phyloP scores from a whole-genome alignment of 495 filamentous ascomycete species.

The Xylaria cubensis region DNA sequence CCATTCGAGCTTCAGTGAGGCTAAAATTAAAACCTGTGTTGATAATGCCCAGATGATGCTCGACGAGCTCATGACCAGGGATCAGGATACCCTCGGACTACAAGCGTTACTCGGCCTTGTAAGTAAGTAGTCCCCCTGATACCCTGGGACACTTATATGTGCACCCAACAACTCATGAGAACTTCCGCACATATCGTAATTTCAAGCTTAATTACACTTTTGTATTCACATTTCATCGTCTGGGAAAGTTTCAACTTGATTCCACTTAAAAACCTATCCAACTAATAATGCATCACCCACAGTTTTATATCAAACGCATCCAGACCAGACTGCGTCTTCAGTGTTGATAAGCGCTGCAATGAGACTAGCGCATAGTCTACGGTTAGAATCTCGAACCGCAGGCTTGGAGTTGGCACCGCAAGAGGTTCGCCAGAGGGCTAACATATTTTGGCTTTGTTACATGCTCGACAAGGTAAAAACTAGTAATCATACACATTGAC shows the following conservation, averaged over 20 bases:
- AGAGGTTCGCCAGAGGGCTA: constrained; percentile 35
- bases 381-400: constrained; percentile 33
- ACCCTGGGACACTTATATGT: neutral
- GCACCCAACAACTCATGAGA: neutral
- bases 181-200: neutral
- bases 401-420: constrained; percentile 32
- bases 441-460: constrained; percentile 45
- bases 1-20: constrained; percentile 31
- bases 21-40: constrained; percentile 35
- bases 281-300: neutral
- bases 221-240: neutral
- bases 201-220: neutral
- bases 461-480: constrained; percentile 37
- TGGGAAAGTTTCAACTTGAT: neutral
- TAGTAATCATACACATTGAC: too few species aligned
- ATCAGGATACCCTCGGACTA: constrained; percentile 41
- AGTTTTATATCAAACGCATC: constrained; percentile 38
- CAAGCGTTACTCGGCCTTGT: constrained; percentile 43
- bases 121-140: constrained; percentile 27
- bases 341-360: constrained; percentile 44
- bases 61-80: constrained; percentile 39
- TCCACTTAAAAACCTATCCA: neutral
- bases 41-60: constrained; percentile 42
- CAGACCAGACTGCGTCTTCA: constrained; percentile 39
- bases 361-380: constrained; percentile 38